These are phyloP conservation scores for Malassezia brasiliensis DNA, from an alignment of 1,284 basidiomycete genomes.

Conservation along the genomic window DNA sequence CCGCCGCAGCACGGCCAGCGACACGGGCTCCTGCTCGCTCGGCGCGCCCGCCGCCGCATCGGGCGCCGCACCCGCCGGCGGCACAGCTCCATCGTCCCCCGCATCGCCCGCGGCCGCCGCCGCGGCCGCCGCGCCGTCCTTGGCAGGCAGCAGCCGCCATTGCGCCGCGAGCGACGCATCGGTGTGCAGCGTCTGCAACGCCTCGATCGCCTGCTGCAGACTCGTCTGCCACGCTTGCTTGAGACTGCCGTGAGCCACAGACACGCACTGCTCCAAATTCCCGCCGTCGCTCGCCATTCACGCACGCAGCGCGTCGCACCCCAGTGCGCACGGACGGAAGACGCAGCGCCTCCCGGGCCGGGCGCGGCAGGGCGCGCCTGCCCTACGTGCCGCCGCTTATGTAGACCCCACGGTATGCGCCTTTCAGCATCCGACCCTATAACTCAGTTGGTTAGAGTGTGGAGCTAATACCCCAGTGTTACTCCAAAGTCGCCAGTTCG, in stretches of 20 bases:
- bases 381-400: too few species aligned
- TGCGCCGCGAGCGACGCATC: slow-evolving; percentile 23
- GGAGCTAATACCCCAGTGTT: slow-evolving; percentile 19
- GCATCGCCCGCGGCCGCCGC: too few species aligned
- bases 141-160: slow-evolving; percentile 24
- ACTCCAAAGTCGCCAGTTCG: slow-evolving; percentile 24
- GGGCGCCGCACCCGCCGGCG: slow-evolving; percentile 14
- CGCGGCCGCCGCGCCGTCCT: too few species aligned
- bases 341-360: too few species aligned
- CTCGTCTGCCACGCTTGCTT: slow-evolving; percentile 23
- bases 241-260: neutral
- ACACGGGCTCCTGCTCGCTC: slow-evolving; percentile 11
- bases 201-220: slow-evolving; percentile 25
- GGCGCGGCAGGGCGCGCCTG: too few species aligned
- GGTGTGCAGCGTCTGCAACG: slow-evolving; percentile 25
- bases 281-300: neutral
- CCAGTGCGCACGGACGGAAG: neutral
- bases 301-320: neutral
- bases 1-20: slow-evolving; percentile 51
- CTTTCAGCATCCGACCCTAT: slow-evolving; percentile 8
- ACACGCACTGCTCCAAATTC: neutral
- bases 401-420: too few species aligned
- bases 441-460: slow-evolving; percentile 24
- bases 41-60: neutral
- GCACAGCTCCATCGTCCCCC: too few species aligned